Evolutionary conservation across 2,329 filamentous ascomycete species (phyloP), one percentile per base, ranked within the genome.

Genomic region (Talaromyces sp.): DNA sequence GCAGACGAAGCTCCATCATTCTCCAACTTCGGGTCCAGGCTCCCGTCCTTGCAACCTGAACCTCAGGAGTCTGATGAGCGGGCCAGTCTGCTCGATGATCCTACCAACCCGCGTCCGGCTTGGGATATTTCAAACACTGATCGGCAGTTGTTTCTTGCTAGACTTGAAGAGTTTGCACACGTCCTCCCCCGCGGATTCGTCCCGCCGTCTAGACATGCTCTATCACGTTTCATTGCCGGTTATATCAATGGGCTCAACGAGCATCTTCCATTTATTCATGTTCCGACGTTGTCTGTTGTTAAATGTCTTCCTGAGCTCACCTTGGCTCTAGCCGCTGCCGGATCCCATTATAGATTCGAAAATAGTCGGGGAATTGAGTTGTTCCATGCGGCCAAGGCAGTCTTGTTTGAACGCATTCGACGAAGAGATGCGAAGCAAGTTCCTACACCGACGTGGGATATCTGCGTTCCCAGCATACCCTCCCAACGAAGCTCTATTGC

Each of bases 311-410:
- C 77, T 1, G 80, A 82, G 64, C 69, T 83, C 10, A 71, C 80
- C 2, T 71, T 83, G 2, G 78, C 79, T 10, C 72, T 82, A 59
- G 78, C 79, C 33, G 79, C 80, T 15, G 76, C 79, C 7, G 77
- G 77, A 3, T 78, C 76, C 36, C 77, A 78, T 62, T 78, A 78
- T 61, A 70, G 77, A 37, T 78, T 78, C 61, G 77, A 78, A 64
- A 78, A 78, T 57, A 75, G 69, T 58, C 71, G 79, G 52, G 81
- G 80, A 0, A 81, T 84, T 37, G 78, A 83, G 45, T 73, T 85
- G 2, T 85, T 84, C 64, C 79, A 81, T 66, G 79, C 80, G 11
- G 80, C 81, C 10, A 82, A 80, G 63, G 75, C 80, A 8, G 79
- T 85, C 35, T 73, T 83, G 35, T 72, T 77, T 1, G 76, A 82